Evolutionary conservation across 2,329 filamentous ascomycete genomes (phyloP).

Genomic region (Aureobasidium vineae): DNA sequence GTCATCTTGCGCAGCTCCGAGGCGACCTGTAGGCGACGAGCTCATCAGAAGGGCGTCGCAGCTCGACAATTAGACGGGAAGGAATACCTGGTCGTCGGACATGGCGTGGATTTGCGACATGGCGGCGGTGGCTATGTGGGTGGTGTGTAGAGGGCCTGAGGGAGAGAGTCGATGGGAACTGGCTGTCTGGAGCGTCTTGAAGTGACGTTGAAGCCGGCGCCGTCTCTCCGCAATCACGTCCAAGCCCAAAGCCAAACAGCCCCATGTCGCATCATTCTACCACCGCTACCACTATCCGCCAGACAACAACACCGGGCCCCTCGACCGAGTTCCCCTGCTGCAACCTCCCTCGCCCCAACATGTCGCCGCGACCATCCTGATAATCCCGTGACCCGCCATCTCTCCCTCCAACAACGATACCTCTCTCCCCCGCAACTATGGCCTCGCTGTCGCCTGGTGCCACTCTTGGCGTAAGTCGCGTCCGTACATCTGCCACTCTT

Average conservation of each 20-base stretch:
- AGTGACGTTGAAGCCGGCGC: slow-evolving; percentile 5
- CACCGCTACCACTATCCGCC: not conserved
- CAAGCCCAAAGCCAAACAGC: not conserved
- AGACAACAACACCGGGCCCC: not conserved
- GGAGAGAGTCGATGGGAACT: not conserved
- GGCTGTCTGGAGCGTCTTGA: not conserved
- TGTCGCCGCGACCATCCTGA: not conserved
- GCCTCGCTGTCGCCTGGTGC: slow-evolving; percentile 29
- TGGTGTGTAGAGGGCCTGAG: not conserved
- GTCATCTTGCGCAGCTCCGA: slow-evolving; percentile 99
- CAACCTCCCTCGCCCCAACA: not conserved
- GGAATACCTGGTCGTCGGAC: slow-evolving; percentile 90
- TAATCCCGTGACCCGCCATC: not conserved
- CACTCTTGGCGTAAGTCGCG: slow-evolving; percentile 28
- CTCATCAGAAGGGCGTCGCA: slow-evolving; percentile 31
- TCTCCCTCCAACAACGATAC: not conserved
- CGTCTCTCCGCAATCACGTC: slow-evolving; percentile 6
- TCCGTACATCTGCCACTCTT: not conserved
- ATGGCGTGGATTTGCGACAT: slow-evolving; percentile 95
- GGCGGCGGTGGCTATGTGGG: slow-evolving; percentile 47
- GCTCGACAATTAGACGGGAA: not conserved
- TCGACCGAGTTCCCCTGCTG: not conserved
- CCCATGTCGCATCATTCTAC: not conserved
- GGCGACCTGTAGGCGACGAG: slow-evolving; percentile 65
- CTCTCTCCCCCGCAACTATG: slow-evolving; percentile 20